Evolutionary conservation across 2,329 filamentous ascomycete species (phyloP).

Genomic region (Lasiodiplodia gonubiensis): DNA sequence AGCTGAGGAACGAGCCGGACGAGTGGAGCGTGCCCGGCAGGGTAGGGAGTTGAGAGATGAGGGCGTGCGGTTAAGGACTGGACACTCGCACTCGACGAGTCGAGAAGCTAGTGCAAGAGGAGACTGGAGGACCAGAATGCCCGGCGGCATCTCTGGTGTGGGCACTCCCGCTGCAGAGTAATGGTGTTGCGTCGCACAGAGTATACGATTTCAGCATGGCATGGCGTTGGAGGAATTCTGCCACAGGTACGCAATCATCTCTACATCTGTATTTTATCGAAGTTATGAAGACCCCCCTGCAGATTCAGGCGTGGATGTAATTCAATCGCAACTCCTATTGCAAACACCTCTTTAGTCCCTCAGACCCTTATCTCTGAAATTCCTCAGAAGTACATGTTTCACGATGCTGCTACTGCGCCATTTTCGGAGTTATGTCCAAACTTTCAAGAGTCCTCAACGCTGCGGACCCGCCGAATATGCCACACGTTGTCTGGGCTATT

Average conservation of each 20-base stretch:
- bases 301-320: background rate
- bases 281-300: background rate
- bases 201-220: background rate
- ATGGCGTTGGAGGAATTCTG: background rate
- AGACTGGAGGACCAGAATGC: slow-evolving; percentile 15
- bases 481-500: no score
- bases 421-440: no score
- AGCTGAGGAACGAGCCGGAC: slow-evolving; percentile 41
- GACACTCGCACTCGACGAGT: background rate
- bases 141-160: slow-evolving; percentile 2
- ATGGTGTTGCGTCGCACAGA: background rate
- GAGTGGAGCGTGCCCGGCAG: slow-evolving; percentile 18
- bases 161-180: background rate
- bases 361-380: background rate
- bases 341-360: background rate
- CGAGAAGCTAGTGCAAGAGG: slow-evolving; percentile 5
- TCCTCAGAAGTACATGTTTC: background rate
- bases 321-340: background rate
- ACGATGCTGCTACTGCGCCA: background rate
- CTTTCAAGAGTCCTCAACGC: no score
- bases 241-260: background rate
- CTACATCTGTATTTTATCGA: background rate
- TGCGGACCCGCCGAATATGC: no score
- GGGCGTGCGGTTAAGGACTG: background rate
- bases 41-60: slow-evolving; percentile 10